Evolutionary conservation across 1,139 yeast genomes (phyloP).

Genomic region (Waltiozyma sp.): DNA sequence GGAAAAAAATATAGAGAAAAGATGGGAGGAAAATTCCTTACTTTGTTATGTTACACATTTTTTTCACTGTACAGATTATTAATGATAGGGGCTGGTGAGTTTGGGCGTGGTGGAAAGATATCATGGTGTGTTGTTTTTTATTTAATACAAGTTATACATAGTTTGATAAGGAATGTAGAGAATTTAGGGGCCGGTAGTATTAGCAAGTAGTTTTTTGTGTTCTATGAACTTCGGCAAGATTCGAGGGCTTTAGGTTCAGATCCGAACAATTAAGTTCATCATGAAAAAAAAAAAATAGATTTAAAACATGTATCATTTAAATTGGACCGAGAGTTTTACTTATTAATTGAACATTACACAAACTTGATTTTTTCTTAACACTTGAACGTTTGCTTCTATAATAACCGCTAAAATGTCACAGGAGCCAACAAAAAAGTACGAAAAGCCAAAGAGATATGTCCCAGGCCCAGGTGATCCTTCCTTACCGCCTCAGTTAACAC

Average conservation of each 20-base stretch:
- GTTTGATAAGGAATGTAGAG: too few relatives aligned
- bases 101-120: neutral
- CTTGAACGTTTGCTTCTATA: too few relatives aligned
- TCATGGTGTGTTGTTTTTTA: neutral
- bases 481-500: conserved; percentile 73
- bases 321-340: too few relatives aligned
- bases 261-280: too few relatives aligned
- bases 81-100: neutral
- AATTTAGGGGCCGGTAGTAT: too few relatives aligned
- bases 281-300: too few relatives aligned
- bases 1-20: neutral
- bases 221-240: too few relatives aligned
- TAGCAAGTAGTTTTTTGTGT: too few relatives aligned
- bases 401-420: neutral
- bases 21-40: conserved; percentile 2
- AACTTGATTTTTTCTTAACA: neutral
- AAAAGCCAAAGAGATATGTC: conserved; percentile 38
- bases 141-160: neutral
- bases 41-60: neutral
- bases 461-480: conserved; percentile 75
- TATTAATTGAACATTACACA: too few relatives aligned
- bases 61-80: neutral
- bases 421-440: neutral
- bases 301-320: too few relatives aligned
- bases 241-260: too few relatives aligned